Percentiles rank a stretch among this genome's conserved stretches.
Evolutionary conservation across 2,329 filamentous ascomycete genomes (phyloP).

Genomic region (Pseudonectria buxi): DNA sequence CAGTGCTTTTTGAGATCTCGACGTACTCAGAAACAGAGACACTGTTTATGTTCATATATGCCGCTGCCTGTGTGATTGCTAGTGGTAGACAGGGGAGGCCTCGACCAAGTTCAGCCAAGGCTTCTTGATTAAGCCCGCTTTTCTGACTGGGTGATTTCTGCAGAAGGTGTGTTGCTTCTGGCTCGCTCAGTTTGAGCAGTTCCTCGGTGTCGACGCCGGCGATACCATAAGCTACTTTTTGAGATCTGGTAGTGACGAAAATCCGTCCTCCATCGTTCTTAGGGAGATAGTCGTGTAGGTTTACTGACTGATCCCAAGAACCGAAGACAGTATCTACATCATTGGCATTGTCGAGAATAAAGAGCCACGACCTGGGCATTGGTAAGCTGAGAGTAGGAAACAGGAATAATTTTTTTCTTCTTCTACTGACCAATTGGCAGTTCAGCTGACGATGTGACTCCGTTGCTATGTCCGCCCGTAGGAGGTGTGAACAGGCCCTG

Average conservation of each 20-base stretch:
- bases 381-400: no score
- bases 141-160: neutral
- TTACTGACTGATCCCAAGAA: neutral
- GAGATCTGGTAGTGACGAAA: slow-evolving; percentile 29
- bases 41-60: slow-evolving; percentile 31
- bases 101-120: slow-evolving; percentile 4
- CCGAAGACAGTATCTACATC: slow-evolving; percentile 5
- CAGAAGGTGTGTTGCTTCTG: neutral
- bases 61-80: slow-evolving; percentile 32
- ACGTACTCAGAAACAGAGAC: slow-evolving; percentile 27
- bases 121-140: neutral
- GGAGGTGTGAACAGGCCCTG: no score
- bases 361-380: slow-evolving; percentile 5
- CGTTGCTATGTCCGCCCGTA: no score
- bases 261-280: slow-evolving; percentile 21
- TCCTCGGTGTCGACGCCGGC: slow-evolving; percentile 5
- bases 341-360: slow-evolving; percentile 20
- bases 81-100: slow-evolving; percentile 31
- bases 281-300: slow-evolving; percentile 16
- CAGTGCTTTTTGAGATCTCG: slow-evolving; percentile 22
- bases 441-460: no score
- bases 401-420: no score
- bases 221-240: slow-evolving; percentile 21
- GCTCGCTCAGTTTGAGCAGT: neutral
- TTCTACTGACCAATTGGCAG: no score